Evolutionary conservation across 495 filamentous ascomycete species (phyloP), one percentile per base, ranked within the genome.

Genomic region (Aspergillus avenaceus): DNA sequence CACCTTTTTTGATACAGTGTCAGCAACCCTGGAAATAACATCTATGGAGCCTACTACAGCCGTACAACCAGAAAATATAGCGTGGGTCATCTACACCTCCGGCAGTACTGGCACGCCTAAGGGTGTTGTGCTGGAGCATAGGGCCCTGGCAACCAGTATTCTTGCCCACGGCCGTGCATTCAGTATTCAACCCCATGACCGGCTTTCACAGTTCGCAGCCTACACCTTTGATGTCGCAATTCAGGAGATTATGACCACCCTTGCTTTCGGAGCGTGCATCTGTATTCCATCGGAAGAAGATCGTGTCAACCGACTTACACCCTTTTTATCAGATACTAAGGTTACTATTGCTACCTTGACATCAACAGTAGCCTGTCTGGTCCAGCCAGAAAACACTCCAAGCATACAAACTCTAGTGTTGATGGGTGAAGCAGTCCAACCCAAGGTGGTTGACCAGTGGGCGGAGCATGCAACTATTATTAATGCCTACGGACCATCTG

Each of bases 101-200:
- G 70, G 70, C 0, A 62, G 56, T 29, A 71, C 67, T 8, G 70
- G 69, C 9, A 48, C 43, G 36, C 70, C 70, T 22, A 74, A 74
- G 43, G 77, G 71, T 1, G 64, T 73, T 21, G 58, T 76, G 1
- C 51, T 76, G 8, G 46, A 58, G 18, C 76, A 80, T 46, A 50
- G 54, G n/a, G 61, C 64, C 13, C 54, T 72, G 2, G 53, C 54
- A 9, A 69, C 57, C 5, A 37, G 38, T 23, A 34, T 46, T 3
- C 12, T 18, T 5, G 36, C 25, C 2, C 56, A 53, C 16, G 21
- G 34, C 5, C 14, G 16, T 4, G 36, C 26, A 5, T 26, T 54
- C 1, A 25, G 41, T 3, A 36, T 59, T 7, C 18, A 19, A 8
- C 28, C 38, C 5, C 14, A 43, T 1, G 45, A 38, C n/a, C 56